Percentiles rank a stretch among this genome's conserved stretches.
These are phyloP conservation scores for Anastatica hierochuntica DNA, from an alignment of 345 rosid genomes.

Conservation along the genomic window DNA sequence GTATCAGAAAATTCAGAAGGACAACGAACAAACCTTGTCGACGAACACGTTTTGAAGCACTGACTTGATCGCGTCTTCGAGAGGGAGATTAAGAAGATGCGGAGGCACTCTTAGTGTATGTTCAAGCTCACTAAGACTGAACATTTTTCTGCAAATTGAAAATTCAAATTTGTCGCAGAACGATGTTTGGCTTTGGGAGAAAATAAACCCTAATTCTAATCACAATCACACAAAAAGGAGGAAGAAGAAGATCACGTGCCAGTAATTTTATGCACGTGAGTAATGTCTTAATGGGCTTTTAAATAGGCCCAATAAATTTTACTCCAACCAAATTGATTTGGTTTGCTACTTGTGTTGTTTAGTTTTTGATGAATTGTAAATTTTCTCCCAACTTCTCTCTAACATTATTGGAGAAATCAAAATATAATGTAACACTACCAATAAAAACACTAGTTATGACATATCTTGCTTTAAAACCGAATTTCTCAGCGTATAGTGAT, in stretches of 20 bases:
- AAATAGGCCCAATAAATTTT: background rate
- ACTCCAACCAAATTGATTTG: background rate
- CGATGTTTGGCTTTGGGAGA: too few species aligned
- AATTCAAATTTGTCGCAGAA: too few species aligned
- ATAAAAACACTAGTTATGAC: constrained; percentile 36
- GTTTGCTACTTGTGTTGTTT: constrained; percentile 7
- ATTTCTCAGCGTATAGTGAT: constrained; percentile 10
- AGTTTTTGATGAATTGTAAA: background rate
- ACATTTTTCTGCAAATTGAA: constrained; percentile 33
- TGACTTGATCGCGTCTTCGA: constrained; percentile 49
- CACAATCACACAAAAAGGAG: too few species aligned
- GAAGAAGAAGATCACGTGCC: too few species aligned
- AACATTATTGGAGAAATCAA: constrained; percentile 1
- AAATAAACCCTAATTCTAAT: too few species aligned
- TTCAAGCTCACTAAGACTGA: constrained; percentile 61
- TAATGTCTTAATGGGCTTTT: too few species aligned
- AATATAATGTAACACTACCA: constrained; percentile 26
- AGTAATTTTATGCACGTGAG: too few species aligned
- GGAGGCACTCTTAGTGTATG: constrained; percentile 80
- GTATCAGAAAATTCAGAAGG: too few species aligned
- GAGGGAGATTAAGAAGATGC: constrained; percentile 50
- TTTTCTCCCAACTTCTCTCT: background rate
- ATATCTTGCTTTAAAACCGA: constrained; percentile 30
- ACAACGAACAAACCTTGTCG: constrained; percentile 42
- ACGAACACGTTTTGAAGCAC: constrained; percentile 58